Conservation (phyloP, 1,139 yeast species). For the Diutina mesorugosa region DNA sequence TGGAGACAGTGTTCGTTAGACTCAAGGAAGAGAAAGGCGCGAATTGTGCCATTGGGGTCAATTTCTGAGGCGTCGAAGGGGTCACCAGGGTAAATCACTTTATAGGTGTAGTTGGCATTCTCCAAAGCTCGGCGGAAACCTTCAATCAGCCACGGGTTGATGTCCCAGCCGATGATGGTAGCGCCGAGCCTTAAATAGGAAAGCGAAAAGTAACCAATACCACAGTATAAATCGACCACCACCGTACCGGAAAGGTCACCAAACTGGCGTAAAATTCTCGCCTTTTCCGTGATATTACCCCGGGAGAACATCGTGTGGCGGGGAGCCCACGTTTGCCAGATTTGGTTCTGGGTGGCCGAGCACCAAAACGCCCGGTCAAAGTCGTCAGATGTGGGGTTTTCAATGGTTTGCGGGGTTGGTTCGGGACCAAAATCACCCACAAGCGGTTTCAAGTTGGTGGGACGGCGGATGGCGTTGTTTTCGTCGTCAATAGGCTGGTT, state of each 20-base stretch:
- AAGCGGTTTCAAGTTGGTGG: slow-evolving; percentile 43
- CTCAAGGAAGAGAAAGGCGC: slow-evolving; percentile 41
- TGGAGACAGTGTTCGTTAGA: slow-evolving; percentile 37
- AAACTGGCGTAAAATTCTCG: slow-evolving; percentile 38
- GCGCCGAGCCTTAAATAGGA: slow-evolving; percentile 52
- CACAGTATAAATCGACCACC: slow-evolving; percentile 66
- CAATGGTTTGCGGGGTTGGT: slow-evolving; percentile 12
- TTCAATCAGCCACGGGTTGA: slow-evolving; percentile 75
- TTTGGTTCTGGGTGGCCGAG: slow-evolving; percentile 55
- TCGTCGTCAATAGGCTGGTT: slow-evolving; percentile 54
- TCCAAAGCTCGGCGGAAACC: slow-evolving; percentile 50
- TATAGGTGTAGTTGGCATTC: slow-evolving; percentile 28
- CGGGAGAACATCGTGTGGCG: slow-evolving; percentile 76
- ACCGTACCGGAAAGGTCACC: slow-evolving; percentile 14
- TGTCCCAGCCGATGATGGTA: slow-evolving; percentile 61
- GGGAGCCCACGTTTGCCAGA: slow-evolving; percentile 78
- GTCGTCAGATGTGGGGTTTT: slow-evolving; percentile 28
- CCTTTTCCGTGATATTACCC: slow-evolving; percentile 80
- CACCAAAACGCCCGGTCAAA: slow-evolving; percentile 61
- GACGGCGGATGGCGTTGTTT: slow-evolving; percentile 43
- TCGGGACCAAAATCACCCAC: slow-evolving; percentile 55
- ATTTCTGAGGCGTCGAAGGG: slow-evolving; percentile 4
- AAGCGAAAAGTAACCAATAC: slow-evolving; percentile 77
- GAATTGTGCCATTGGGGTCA: slow-evolving; percentile 8
- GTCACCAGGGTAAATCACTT: slow-evolving; percentile 19